Conservation (phyloP, 1,284 basidiomycete genomes). For the Lignosus rhinocerotis region DNA sequence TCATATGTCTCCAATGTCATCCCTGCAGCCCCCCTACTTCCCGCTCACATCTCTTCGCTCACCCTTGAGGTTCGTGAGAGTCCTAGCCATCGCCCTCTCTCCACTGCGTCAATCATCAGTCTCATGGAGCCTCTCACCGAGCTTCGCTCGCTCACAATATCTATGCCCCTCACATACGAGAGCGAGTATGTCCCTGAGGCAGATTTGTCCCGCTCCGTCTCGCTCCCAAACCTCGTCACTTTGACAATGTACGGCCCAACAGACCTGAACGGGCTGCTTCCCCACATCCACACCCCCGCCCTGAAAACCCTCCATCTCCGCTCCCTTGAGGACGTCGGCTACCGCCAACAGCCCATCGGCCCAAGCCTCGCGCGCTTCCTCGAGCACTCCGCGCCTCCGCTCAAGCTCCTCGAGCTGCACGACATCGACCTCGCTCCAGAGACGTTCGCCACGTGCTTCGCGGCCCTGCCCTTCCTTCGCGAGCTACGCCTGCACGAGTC, state of each 20-base stretch:
- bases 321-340: slow-evolving; percentile 40
- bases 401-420: slow-evolving; percentile 55
- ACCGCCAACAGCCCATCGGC: slow-evolving; percentile 41
- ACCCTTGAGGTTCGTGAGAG: slow-evolving; percentile 33
- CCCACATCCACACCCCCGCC: slow-evolving; percentile 43
- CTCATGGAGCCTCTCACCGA: slow-evolving; percentile 27
- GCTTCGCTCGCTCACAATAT: slow-evolving; percentile 43
- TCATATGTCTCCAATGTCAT: slow-evolving; percentile 39
- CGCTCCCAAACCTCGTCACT: slow-evolving; percentile 40
- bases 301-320: slow-evolving; percentile 50
- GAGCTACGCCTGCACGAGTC: slow-evolving; percentile 61
- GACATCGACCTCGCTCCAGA: slow-evolving; percentile 50
- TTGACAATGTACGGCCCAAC: slow-evolving; percentile 44
- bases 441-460: slow-evolving; percentile 45
- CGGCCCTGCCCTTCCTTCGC: slow-evolving; percentile 40
- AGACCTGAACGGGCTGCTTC: slow-evolving; percentile 45
- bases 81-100: slow-evolving; percentile 28
- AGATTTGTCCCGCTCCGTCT: slow-evolving; percentile 31
- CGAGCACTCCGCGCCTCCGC: slow-evolving; percentile 38
- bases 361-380: slow-evolving; percentile 44
- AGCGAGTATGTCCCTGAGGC: slow-evolving; percentile 37
- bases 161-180: slow-evolving; percentile 38
- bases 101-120: slow-evolving; percentile 31
- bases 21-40: slow-evolving; percentile 35
- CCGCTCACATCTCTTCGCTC: slow-evolving; percentile 41